A percentile compares a stretch with the other conserved stretches of the same genome.
phyloP scores from a whole-genome alignment of 768 basidiomycete genomes.

The Fomitopsis pulvina region DNA sequence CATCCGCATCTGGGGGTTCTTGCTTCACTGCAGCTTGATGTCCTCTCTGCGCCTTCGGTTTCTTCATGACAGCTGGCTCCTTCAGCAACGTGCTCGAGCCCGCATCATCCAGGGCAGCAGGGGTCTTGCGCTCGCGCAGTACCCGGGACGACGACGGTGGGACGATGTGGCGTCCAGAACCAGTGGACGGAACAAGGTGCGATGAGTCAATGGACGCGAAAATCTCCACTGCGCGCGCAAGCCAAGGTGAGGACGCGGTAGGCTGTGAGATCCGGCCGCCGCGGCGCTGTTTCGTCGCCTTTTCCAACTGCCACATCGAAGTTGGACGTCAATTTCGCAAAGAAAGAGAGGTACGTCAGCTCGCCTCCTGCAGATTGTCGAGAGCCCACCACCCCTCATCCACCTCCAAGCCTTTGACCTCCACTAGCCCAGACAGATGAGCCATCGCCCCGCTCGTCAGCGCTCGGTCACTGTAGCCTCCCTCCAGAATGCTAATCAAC shows the following conservation, averaged over 20 bases:
- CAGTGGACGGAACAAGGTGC: conserved; percentile 12
- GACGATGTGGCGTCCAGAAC: conserved; percentile 10
- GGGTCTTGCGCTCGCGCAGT: conserved; percentile 42
- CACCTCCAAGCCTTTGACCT: conserved; percentile 14
- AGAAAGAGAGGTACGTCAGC: conserved; percentile 10
- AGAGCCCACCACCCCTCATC: conserved; percentile 57
- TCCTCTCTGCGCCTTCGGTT: neutral
- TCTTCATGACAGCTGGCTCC: neutral
- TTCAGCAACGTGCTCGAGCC: conserved; percentile 8
- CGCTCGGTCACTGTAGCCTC: conserved; percentile 90
- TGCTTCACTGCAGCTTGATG: neutral
- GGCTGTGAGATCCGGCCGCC: conserved; percentile 38
- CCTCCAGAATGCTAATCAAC: conserved; percentile 87
- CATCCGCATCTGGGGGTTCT: neutral
- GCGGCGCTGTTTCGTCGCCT: conserved; percentile 53
- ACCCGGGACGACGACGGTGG: conserved; percentile 35
- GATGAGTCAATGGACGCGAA: conserved; percentile 34
- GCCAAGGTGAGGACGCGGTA: conserved; percentile 42
- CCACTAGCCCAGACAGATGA: conserved; percentile 64
- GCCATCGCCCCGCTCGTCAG: conserved; percentile 80
- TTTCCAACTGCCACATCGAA: conserved; percentile 47
- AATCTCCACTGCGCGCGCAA: conserved; percentile 47
- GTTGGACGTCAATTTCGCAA: neutral
- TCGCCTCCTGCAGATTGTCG: conserved; percentile 53
- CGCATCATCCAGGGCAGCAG: conserved; percentile 7